These are phyloP conservation scores for Liriodendron chinense DNA, from an alignment of 164 flowering plant genomes.

Conservation along the genomic window DNA sequence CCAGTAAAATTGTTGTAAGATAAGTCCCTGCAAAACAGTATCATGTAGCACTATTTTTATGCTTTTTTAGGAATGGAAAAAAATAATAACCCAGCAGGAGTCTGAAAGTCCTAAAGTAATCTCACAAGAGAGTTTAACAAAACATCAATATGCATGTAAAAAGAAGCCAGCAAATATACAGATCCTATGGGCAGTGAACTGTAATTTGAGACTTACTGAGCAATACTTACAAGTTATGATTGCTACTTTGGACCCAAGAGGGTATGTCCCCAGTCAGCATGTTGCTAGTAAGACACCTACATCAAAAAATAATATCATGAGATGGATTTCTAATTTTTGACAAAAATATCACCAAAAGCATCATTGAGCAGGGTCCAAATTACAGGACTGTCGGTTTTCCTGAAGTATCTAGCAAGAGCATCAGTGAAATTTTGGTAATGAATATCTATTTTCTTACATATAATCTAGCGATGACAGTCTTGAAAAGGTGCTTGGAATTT, in stretches of 20 bases:
- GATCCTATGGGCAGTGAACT: no score
- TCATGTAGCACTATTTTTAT: not conserved
- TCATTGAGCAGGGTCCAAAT: no score
- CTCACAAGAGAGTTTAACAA: not conserved
- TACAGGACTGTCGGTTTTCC: not conserved
- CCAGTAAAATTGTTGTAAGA: slow-evolving; percentile 72
- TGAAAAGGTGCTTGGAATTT: slow-evolving; percentile 39
- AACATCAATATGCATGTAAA: not conserved
- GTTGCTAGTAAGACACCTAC: slow-evolving; percentile 70
- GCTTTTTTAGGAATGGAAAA: not conserved
- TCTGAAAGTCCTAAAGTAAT: not conserved
- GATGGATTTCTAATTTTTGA: not conserved
- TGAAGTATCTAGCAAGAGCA: not conserved
- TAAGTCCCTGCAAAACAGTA: slow-evolving; percentile 59
- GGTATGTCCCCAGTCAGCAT: slow-evolving; percentile 57
- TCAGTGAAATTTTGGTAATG: not conserved
- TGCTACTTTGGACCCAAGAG: slow-evolving; percentile 37
- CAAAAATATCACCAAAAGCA: no score
- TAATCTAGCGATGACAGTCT: slow-evolving; percentile 7
- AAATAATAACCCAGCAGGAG: not conserved
- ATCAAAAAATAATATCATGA: slow-evolving; percentile 11
- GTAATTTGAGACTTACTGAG: not conserved
- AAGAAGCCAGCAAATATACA: no score
- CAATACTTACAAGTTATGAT: slow-evolving; percentile 39
- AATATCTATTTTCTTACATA: slow-evolving; percentile 18